Conservation (phyloP, 768 basidiomycete species). For the Tricholoma bakamatsutake region DNA sequence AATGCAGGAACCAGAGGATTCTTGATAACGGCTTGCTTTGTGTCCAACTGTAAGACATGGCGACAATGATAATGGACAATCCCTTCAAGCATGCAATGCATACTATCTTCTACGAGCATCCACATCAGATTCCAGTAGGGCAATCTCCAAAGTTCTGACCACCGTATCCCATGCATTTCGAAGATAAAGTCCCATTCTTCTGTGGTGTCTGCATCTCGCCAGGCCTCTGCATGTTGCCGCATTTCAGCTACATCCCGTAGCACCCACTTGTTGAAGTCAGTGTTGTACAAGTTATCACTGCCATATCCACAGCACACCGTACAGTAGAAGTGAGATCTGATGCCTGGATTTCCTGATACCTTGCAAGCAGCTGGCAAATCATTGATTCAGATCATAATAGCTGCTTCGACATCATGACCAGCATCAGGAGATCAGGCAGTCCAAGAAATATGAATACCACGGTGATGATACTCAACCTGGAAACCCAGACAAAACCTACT, state of each 20-base stretch:
- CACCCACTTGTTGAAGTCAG: slow-evolving; percentile 11
- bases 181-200: slow-evolving; percentile 12
- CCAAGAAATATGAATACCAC: slow-evolving; percentile 21
- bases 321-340: slow-evolving; percentile 23
- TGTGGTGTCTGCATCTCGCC: slow-evolving; percentile 12
- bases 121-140: slow-evolving; percentile 24
- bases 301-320: slow-evolving; percentile 19
- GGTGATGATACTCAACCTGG: too few relatives aligned
- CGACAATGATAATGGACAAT: too few relatives aligned
- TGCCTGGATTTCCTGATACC: slow-evolving; percentile 14
- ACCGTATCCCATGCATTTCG: slow-evolving; percentile 17
- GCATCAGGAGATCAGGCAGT: neutral
- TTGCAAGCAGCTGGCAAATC: slow-evolving; percentile 18
- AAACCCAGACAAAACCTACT: too few relatives aligned
- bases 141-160: too few relatives aligned
- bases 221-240: slow-evolving; percentile 15
- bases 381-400: neutral
- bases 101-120: slow-evolving; percentile 27
- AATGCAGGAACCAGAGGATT: too few relatives aligned
- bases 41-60: too few relatives aligned
- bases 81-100: slow-evolving; percentile 30
- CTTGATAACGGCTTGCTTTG: too few relatives aligned
- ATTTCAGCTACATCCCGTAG: slow-evolving; percentile 2
- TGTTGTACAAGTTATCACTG: slow-evolving; percentile 7
- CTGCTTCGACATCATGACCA: neutral